Evolutionary conservation across 305 asterid genomes (phyloP), one percentile per base, ranked within the genome.

Genomic region (Striga hermonthica): DNA sequence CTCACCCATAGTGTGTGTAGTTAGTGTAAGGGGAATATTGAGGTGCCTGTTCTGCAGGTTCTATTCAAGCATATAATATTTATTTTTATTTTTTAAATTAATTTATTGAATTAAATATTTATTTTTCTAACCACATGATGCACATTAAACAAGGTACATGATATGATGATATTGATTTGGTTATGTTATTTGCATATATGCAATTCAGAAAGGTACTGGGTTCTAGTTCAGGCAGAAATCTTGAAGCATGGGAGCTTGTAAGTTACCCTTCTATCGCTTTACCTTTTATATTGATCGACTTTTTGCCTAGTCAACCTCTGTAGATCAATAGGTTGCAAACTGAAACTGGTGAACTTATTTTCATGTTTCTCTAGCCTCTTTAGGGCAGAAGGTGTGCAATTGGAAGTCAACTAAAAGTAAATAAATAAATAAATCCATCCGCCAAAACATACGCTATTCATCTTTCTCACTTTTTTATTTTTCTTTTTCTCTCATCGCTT

Each of bases 241-340:
- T 89, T 61, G 91, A 84, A 71, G 91, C 85, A 41, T 89, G 97
- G 98, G 94, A 81, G 76, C 92, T 92, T 48, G 97, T 92, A 79
- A 84, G 93, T 76, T 64, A 28, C 43, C 64, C 55, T 55, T 62
- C 38, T 22, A 22, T 22, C 2, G 31, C 31, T 22, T 70, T 70
- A 41, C 71, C 44, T 61, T 39, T 22, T 10, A 0, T 10, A 36
- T 39, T 41, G 31, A 22, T 39, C 63, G 7, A 40, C 9, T 15
- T 50, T 49, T 59, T 47, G 14, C 22, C 39, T 11, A 58, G 38
- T 44, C 13, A 52, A 12, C 44, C 35, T 57, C 12, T n/a, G 35
- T 59, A 59, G 45, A 48, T 62, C n/a, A n/a, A n/a, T n/a, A n/a
- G n/a, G n/a, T 3, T 47, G 34, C 4, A 14, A 22, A 22, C 31